A percentile compares a stretch with the other conserved stretches of the same genome.
Evolutionary conservation across 768 basidiomycete species (phyloP).

Genomic region (Leccinum fibrillosum): DNA sequence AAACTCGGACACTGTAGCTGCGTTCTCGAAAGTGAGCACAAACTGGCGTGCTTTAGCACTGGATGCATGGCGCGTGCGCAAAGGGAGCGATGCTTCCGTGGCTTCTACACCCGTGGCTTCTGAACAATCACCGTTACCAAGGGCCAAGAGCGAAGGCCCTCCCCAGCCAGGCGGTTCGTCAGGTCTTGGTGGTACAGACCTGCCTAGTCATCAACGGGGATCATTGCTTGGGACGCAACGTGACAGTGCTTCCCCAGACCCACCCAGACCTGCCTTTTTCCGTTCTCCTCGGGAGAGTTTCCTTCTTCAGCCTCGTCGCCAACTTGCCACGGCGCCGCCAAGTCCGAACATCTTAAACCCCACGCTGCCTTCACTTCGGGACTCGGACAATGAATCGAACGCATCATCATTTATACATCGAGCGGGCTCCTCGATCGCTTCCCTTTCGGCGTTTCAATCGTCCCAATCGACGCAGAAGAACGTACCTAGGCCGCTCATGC

Average conservation of each 20-base stretch:
- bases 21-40: conserved; percentile 67
- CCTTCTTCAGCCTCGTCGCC: conserved; percentile 36
- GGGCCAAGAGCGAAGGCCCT: conserved; percentile 21
- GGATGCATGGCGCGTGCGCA: conserved; percentile 28
- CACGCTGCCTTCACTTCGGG: conserved; percentile 12
- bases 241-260: conserved; percentile 40
- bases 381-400: conserved; percentile 18
- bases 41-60: conserved; percentile 70
- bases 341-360: conserved; percentile 26
- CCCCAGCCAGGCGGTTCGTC: conserved; percentile 16
- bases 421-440: conserved; percentile 39
- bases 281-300: conserved; percentile 56
- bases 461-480: conserved; percentile 40
- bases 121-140: conserved; percentile 15
- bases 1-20: conserved; percentile 69
- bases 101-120: neutral
- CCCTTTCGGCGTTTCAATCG: conserved; percentile 40
- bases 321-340: conserved; percentile 26
- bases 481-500: conserved; percentile 64
- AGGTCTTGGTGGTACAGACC: neutral
- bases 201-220: conserved; percentile 30
- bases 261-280: conserved; percentile 57
- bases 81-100: conserved; percentile 9
- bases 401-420: conserved; percentile 34
- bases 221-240: conserved; percentile 40